These are phyloP conservation scores for Nidularia sp. DNA, from an alignment of 768 basidiomycete species.

Conservation along the genomic window DNA sequence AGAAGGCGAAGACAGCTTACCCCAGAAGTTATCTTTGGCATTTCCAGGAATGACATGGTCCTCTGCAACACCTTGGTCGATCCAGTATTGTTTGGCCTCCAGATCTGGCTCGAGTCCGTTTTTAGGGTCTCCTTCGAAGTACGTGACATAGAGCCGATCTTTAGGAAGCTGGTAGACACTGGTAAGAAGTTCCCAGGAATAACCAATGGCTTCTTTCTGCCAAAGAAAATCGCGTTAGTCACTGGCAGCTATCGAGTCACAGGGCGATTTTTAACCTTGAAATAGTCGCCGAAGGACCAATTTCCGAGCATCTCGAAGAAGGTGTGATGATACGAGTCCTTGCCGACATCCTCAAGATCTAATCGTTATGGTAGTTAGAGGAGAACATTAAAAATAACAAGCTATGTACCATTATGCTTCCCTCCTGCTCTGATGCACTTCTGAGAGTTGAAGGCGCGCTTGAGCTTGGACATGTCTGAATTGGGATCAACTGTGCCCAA, in stretches of 20 bases:
- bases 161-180: conserved; percentile 82
- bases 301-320: conserved; percentile 99
- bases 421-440: conserved; percentile 99
- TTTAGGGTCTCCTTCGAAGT: conserved; percentile 92
- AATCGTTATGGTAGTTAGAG: background rate
- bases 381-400: background rate
- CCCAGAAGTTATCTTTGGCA: conserved; percentile 99
- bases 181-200: conserved; percentile 95
- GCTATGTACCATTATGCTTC: conserved; percentile 84
- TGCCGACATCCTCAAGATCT: conserved; percentile 99
- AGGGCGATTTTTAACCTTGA: conserved; percentile 64
- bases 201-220: conserved; percentile 88
- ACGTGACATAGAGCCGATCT: conserved; percentile 94
- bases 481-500: conserved; percentile 96
- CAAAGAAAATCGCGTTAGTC: conserved; percentile 1
- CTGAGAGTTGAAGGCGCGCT: conserved; percentile 93
- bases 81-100: conserved; percentile 86
- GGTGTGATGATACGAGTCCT: conserved; percentile 96
- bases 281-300: conserved; percentile 99
- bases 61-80: conserved; percentile 82
- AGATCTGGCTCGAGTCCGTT: conserved; percentile 82
- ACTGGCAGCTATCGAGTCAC: background rate
- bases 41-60: conserved; percentile 91
- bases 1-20: conserved; percentile 35
- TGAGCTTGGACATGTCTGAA: conserved; percentile 86